Base-by-base conservation (phyloP, 108 stramenopile genomes). In the Bacterosira constricta region DNA sequence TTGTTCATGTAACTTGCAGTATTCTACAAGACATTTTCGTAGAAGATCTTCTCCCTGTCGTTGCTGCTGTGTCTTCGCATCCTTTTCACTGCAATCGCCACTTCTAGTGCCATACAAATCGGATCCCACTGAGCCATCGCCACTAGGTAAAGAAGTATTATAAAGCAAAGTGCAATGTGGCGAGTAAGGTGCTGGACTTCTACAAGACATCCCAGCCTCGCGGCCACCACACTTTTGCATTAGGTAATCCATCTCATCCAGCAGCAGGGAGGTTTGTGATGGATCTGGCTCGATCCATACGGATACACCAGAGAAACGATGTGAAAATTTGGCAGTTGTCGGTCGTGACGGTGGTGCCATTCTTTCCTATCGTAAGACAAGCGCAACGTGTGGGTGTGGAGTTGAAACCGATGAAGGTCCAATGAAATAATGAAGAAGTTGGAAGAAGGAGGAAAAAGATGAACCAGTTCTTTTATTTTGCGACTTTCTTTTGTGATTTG, bases 151-250 rank as follows among this genome's bases (percentile, higher is more conserved):
- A 8, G 58, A 62, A 5, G 77, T 63, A 39, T 82, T 82, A 26
- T 82, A 82, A 4, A 82, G 76, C 56, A 82, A 38, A 1, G 81
- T 82, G 45, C 73, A 82, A 67, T 82, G 81, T 20, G 81, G 81
- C 18, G 32, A 37, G 45, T 78, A 82, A 3, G 6, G 3, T 32
- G 64, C 21, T n/a, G n/a, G n/a, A n/a, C n/a, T n/a, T n/a, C n/a
- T n/a, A n/a, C n/a, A n/a, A n/a, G n/a, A n/a, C 36, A 71, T 36
- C 2, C 75, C 71, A 6, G 65, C 39, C 6, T 59, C 56, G 12
- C 10, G 26, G 3, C 81, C 81, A 18, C 81, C 81, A 21, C 76
- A 82, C 42, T 49, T 44, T 8, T 39, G 5, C 1, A 36, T 17
- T 26, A 82, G 35, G 17, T 13, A 38, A 20, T 73, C 63, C 76